Base-by-base conservation (phyloP, 768 basidiomycete genomes). In the Auriscalpium vulgare region DNA sequence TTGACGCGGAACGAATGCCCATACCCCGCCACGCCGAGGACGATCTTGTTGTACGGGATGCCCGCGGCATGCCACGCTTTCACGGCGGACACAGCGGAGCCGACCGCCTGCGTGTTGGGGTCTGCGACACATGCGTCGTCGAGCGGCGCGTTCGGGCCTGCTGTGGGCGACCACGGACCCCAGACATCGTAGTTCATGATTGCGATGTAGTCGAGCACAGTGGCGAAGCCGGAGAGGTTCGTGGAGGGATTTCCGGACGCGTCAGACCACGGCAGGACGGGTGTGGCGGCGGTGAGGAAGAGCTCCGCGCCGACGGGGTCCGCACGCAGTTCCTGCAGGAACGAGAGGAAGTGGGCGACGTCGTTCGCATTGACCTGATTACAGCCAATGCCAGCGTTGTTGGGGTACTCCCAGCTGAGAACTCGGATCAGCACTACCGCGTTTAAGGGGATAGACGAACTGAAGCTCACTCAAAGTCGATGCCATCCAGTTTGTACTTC, bases 241-340 rank as follows among this genome's bases (percentile, higher is more conserved):
- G 36, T 50, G 43, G 50, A 8, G 19, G 56, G 29, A 4, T 5
- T 29, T 29, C 29, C 29, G 4, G 29, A 29, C 29, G 29, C 29
- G 29, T 29, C 29, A 29, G 29, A 29, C 29, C 29, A 29, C 29
- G 29, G 29, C 29, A 29, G 29, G 29, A 29, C 29, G 29, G 29
- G 29, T 4, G 29, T 7, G 29, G 29, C 29, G 29, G 29, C 29
- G 29, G 29, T 29, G 29, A 29, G 29, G 29, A 29, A 29, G 29
- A 29, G 29, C 29, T 29, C 4, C 29, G 29, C 29, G 29, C 29
- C 29, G 3, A 75, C 72, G 1, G 82, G 70, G 29, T 29, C 29
- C 29, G 29, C 29, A 29, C 29, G 29, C 29, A 29, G 29, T 29
- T 29, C 29, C 29, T 29, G 29, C 2, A 29, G 29, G 29, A 29